Evolutionary conservation across 352 stramenopile genomes (phyloP), one percentile per base, ranked within the genome.

Genomic region (Pythium aristosporum): DNA sequence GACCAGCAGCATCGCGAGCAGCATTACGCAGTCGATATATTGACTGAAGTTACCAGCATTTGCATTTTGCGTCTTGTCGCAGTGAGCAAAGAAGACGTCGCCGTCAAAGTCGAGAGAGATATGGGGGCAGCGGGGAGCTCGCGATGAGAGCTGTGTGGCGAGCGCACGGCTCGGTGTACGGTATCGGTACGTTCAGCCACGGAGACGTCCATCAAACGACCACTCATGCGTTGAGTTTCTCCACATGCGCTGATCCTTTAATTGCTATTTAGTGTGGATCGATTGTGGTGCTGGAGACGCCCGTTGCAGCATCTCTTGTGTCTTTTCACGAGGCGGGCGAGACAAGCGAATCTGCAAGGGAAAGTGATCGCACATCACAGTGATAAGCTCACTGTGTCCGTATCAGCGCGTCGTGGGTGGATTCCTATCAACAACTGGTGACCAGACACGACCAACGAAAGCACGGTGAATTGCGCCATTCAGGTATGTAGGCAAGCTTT

Each of bases 201-300:
- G 57, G 11, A 74, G 39, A 12, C 62, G 68, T 23, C 61, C 41
- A 0, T 20, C 10, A 48, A 76, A 71, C n/a, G 57, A 28, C 37
- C 54, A 10, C 39, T 28, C 25, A 28, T 28, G 39, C 39, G 39
- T 13, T 20, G 9, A 1, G 39, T 46, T 6, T 46, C 18, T 18
- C 9, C 13, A 6, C 9, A 20, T 46, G 39, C 2, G 25, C 5
- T 20, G 12, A 10, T 46, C 2, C 2, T 46, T n/a, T 46, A 12
- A 8, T 13, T 39, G 11, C 8, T 39, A 2, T 5, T 39, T 5
- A 39, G 34, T 39, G 34, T 39, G 2, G 34, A 39, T 39, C 11
- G 34, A 11, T 69, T 68, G 50, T 82, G 72, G 54, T 74, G 78
- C 53, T 76, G 12, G 5, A 46, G 13, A 10, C 5, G 39, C 18